Evolutionary conservation across 225 moss, liverwort and hornwort species (phyloP), one percentile per base, ranked within the genome.

Genomic region (Pseudoscleropodium purum): DNA sequence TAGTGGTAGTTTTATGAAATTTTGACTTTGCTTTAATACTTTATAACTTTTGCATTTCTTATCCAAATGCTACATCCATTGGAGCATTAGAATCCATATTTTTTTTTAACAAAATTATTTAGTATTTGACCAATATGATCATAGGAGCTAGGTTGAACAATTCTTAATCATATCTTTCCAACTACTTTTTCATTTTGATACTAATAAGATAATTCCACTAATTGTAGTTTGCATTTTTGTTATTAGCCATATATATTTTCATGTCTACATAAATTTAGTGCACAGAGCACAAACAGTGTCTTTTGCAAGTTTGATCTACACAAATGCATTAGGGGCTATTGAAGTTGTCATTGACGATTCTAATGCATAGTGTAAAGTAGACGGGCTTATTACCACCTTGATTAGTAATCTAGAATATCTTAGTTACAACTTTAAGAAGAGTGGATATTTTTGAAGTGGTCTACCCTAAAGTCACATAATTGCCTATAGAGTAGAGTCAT

Each of bases 231-330:
- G 27, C 3, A 3, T 26, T 43, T 39, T 72, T 15, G 8, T 39
- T 1, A 25, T 39, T 39, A 8, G 0, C 8, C 3, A 26, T 15
- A 7, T 15, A 26, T 15, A 15, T 41, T 72, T 39, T 7, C 4
- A 69, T 24, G 13, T n/a, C 23, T 24, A n/a, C 7, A 20, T n/a
- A 24, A 69, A 23, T 69, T 39, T 70, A 14, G 25, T 70, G 3
- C 15, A 39, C 0, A 0, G 1, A 39, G 10, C 4, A 59, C 6
- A 59, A 9, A 21, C 16, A 4, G 16, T 16, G 16, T 52, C 16
- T 52, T 52, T 17, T 52, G 15, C 52, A 52, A 21, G 59, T 23
- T 59, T 59, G 59, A 59, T 57, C 20, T 52, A 57, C 8, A 57
- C 57, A 57, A 56, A 56, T 59, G 10, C 59, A 59, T 21, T 59